Evolutionary conservation across 2,329 filamentous ascomycete genomes (phyloP), one percentile per base, ranked within the genome.

Genomic region (Colletotrichum sp.): DNA sequence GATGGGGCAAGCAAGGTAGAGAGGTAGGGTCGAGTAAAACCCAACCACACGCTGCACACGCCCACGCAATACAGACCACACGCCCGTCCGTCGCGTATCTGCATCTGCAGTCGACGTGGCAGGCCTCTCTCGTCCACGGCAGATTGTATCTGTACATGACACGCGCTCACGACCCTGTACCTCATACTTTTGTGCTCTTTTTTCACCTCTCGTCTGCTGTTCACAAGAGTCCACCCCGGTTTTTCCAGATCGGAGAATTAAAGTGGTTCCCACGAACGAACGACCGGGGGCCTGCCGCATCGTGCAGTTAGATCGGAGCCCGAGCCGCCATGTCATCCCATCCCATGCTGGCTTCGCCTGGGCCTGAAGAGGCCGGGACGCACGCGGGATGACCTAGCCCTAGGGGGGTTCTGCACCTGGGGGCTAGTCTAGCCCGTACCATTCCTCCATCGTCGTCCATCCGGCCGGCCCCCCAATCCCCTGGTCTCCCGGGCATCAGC

Each of bases 291-390:
- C 32, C 60, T 75, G 64, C 73, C 73, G 73, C 63, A 75, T 75
- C 73, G 73, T 75, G 73, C 73, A 75, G 73, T 48, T 48, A 75
- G 73, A 75, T 75, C 73, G 73, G 69, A 75, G 70, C 73, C 69
- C 64, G 70, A 75, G 73, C 73, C 73, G 64, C 73, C 70, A 73
- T 75, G 70, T 73, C 64, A 68, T 75, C 64, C 70, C 70, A 68
- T 75, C 64, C 52, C 36, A 34, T 65, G 55, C 55, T 39, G 55
- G 52, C 24, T 32, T 28, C 15, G 55, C 55, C 52, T 60, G 52
- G 48, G 67, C 9, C 63, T 66, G 43, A 48, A 48, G 60, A 63
- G 28, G 61, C 61, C 61, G 60, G 43, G 68, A 60, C 57, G 43
- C 39, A 65, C 57, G 70, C 43, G 70, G 39, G 69, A 75, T 60